Percentiles rank a stretch among this genome's conserved stretches.
Evolutionary conservation across 495 filamentous ascomycete genomes (phyloP).

Genomic region (Aspergillus kassunensis): DNA sequence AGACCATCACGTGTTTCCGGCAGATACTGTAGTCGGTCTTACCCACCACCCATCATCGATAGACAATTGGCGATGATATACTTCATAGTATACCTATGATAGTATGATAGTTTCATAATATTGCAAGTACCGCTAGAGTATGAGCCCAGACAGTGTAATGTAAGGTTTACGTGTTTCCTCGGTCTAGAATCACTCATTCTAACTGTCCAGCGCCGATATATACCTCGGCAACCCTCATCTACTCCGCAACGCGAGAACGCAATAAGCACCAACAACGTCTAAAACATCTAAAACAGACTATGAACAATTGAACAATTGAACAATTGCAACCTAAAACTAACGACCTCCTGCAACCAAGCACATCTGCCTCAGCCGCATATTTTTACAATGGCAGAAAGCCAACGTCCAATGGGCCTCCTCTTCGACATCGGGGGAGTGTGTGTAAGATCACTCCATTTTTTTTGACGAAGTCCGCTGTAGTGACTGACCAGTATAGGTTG

Average conservation of each 20-base stretch:
- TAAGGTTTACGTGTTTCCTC: neutral
- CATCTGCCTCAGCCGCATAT: neutral
- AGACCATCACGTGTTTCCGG: constrained; percentile 14
- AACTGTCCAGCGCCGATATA: constrained; percentile 1
- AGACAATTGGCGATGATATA: neutral
- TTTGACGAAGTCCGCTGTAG: no score
- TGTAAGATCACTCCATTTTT: constrained; percentile 51
- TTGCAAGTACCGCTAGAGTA: no score
- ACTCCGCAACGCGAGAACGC: constrained; percentile 19
- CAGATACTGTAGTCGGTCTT: no score
- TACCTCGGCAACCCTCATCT: constrained; percentile 23
- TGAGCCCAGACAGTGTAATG: no score
- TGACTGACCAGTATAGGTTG: constrained; percentile 53
- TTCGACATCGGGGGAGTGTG: constrained; percentile 98
- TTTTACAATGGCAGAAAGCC: constrained; percentile 31
- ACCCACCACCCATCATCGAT: no score
- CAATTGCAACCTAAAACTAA: no score
- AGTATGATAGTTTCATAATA: no score
- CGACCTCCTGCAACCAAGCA: neutral
- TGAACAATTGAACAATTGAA: no score
- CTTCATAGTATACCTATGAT: neutral
- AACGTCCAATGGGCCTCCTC: constrained; percentile 70
- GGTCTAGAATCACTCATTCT: neutral
- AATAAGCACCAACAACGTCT: no score
- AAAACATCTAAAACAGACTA: no score